Base-by-base conservation (phyloP, 148 eudicot species). In the Rhododendron simsii region DNA sequence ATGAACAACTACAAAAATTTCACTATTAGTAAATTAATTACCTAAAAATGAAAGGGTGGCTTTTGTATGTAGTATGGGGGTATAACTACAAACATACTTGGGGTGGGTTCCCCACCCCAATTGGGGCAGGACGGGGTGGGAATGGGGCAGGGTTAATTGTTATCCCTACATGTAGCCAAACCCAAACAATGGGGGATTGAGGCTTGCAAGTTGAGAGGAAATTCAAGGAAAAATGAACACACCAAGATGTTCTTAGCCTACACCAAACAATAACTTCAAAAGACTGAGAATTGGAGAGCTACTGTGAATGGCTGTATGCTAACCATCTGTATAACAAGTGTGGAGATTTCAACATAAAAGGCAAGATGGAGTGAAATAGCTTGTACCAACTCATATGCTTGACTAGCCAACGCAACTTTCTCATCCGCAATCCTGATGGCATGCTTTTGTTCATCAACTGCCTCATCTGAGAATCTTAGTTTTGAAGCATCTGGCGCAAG, bases 401-500 rank as follows among this genome's bases (percentile, higher is more conserved):
- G 99, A 79, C 87, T 87, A 50, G 99, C 99, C 91, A 96, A 91
- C 23, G 98, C 94, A 90, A 96, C 98, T 90, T 96, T 96, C 90
- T 96, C 99, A 90, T 96, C 99, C 86, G 98, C 99, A 92, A 96
- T 95, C 85, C 99, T 91, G 88, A 96, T 78, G 78, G 98, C 97
- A 89, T 96, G 99, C 77, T 95, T 96, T 87, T 96, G 99, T 87
- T 96, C 99, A 84, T 95, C 99, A 83, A 92, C 86, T 86, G 98
- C 99, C 83, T 95, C 99, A 73, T 93, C 99, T n/a, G 98, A 94
- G 89, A 95, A 95, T 81, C 85, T 92, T 41, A 91, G 74, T 79
- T 83, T 93, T 67, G 99, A 89, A 83, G 93, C 91, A 85, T 94
- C 94, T 44, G 99, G 91, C 16, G 88, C 84, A 84, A 91, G 86